These are phyloP conservation scores for Candida nonsorbophila DNA, from an alignment of 805 yeast genomes.

Conservation along the genomic window DNA sequence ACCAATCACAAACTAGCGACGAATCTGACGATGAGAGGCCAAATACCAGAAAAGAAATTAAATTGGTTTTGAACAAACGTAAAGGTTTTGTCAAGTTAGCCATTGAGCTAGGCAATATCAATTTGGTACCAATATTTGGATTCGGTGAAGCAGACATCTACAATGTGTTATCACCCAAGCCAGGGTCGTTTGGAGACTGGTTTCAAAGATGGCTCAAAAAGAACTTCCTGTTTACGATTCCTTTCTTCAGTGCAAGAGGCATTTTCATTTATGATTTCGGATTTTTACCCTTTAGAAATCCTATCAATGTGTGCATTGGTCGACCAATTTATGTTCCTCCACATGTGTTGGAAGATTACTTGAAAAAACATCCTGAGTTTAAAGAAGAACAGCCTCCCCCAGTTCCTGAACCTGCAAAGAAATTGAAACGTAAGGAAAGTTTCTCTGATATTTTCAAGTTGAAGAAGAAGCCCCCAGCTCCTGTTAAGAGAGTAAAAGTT, in stretches of 20 bases:
- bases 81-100: constrained; percentile 90
- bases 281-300: constrained; percentile 76
- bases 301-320: constrained; percentile 73
- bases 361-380: constrained; percentile 24
- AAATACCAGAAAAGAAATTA: constrained; percentile 41
- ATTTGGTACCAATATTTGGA: constrained; percentile 80
- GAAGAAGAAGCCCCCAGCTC: constrained; percentile 8
- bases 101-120: constrained; percentile 67
- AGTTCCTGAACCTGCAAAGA: too few species aligned
- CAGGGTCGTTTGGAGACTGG: constrained; percentile 42
- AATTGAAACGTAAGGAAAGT: too few species aligned
- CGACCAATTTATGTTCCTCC: constrained; percentile 56
- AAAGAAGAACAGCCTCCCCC: constrained; percentile 9
- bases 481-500: constrained; percentile 19
- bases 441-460: constrained; percentile 25
- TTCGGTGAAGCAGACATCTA: constrained; percentile 81
- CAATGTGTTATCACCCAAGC: constrained; percentile 35
- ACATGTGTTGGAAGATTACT: constrained; percentile 26
- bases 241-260: constrained; percentile 89
- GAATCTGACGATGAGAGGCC: constrained; percentile 2
- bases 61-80: constrained; percentile 68
- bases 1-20: constrained; percentile 8
- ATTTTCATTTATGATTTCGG: constrained; percentile 92
- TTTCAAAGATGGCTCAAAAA: constrained; percentile 72
- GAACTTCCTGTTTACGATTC: constrained; percentile 76